Evolutionary conservation across 345 rosid genomes (phyloP), one percentile per base, ranked within the genome.

Genomic region (Eucalyptus marginata): DNA sequence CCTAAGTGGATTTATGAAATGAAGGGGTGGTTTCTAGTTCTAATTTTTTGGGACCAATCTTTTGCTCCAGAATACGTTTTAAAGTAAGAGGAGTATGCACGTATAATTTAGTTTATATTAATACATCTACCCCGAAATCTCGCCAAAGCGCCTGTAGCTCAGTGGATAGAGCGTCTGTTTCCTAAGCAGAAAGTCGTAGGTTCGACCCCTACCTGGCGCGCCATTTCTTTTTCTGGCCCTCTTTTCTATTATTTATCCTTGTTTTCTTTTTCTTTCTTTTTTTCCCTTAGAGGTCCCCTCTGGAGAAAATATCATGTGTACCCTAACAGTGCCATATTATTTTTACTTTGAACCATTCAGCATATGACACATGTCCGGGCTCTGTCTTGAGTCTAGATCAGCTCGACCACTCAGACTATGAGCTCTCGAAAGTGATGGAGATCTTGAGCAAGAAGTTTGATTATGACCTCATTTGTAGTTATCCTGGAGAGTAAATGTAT

Each of bases 91-190:
- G 13, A 49, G 50, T 0, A 13, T 49, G 15, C 2, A 44, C 46
- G 8, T 7, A 3, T 18, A 3, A 6, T 62, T 29, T 6, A 29
- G 33, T 4, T 15, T 31, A 68, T 31, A 4, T 31, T 16, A 1
- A 17, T 4, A 0, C 3, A 33, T 17, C 17, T 3, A 33, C 24
- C 44, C 43, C 0, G 2, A 1, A 3, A 2, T 5, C 2, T 3
- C 13, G 24, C 7, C 0, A 1, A 4, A 49, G 96, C 96, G 94
- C 96, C 93, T 94, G 97, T 95, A 96, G 99, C 98, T 96, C 99
- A 96, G 98, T 96, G 97, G 97, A 96, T 96, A 96, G 97, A 96
- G 99, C 98, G 96, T 96, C 96, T 95, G 96, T 90, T 96, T 96
- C 97, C 98, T 96, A 96, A 96, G 98, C 96, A 94, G 97, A 96